Evolutionary conservation across 306 rosid species (phyloP).

Genomic region (Sicyos baderoa): DNA sequence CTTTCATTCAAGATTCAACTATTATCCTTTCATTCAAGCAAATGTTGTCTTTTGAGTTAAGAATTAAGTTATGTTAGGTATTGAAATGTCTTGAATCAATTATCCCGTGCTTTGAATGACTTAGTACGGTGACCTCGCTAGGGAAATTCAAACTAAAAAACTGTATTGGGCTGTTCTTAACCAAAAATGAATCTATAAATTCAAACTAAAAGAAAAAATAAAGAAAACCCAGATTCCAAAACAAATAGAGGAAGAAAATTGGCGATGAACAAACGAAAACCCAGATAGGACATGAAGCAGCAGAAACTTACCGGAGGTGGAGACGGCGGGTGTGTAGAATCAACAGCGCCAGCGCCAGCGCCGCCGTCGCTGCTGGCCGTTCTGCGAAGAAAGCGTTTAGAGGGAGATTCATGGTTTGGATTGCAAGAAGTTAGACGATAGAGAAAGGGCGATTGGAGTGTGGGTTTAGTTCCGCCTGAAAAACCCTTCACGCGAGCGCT

Average conservation of each 20-base stretch:
- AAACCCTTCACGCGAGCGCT: conserved; percentile 19
- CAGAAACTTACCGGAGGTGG: conserved; percentile 36
- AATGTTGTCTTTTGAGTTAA: too few relatives aligned
- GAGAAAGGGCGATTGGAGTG: conserved; percentile 20
- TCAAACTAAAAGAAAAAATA: not conserved
- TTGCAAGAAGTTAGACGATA: not conserved
- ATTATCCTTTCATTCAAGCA: too few relatives aligned
- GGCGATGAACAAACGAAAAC: too few relatives aligned
- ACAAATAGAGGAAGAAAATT: not conserved
- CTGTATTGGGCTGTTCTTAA: too few relatives aligned
- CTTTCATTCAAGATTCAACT: too few relatives aligned
- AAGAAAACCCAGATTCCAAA: not conserved
- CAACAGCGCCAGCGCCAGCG: conserved; percentile 32
- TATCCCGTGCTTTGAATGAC: too few relatives aligned
- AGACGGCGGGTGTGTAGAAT: conserved; percentile 37
- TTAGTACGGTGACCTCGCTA: too few relatives aligned
- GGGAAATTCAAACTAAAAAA: too few relatives aligned
- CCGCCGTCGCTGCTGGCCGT: conserved; percentile 36
- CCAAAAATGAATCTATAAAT: not conserved
- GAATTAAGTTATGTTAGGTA: too few relatives aligned
- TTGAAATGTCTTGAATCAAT: too few relatives aligned
- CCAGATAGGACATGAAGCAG: not conserved
- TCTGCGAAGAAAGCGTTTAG: conserved; percentile 25
- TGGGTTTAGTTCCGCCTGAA: conserved; percentile 23
- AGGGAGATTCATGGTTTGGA: conserved; percentile 24